Evolutionary conservation across 2,329 filamentous ascomycete genomes (phyloP).

Genomic region (Ascochyta koolunga): DNA sequence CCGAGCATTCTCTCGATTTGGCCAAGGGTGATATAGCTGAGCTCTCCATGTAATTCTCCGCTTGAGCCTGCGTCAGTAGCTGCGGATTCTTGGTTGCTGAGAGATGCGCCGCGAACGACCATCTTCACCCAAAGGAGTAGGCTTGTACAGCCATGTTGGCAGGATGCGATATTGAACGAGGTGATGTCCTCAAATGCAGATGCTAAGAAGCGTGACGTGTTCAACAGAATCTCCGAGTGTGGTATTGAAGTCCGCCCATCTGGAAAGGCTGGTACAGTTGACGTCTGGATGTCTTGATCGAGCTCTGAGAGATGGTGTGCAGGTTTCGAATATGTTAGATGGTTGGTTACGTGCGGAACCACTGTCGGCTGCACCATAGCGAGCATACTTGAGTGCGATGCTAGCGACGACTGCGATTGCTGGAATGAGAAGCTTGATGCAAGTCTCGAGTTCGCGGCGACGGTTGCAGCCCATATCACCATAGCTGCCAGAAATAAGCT

Average conservation of each 20-base stretch:
- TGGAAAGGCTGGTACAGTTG: slow-evolving; percentile 10
- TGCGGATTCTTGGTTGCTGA: slow-evolving; percentile 4
- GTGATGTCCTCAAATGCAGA: slow-evolving; percentile 26
- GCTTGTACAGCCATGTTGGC: slow-evolving; percentile 38
- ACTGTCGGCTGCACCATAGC: neutral
- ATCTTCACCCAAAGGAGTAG: slow-evolving; percentile 44
- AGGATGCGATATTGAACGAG: slow-evolving; percentile 26
- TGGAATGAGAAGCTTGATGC: neutral
- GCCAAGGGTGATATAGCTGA: slow-evolving; percentile 35
- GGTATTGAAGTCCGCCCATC: slow-evolving; percentile 10
- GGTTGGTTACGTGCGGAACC: neutral
- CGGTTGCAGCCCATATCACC: slow-evolving; percentile 45
- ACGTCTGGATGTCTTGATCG: neutral
- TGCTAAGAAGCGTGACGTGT: slow-evolving; percentile 34
- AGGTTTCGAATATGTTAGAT: too few species aligned
- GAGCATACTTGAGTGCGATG: neutral
- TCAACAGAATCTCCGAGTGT: slow-evolving; percentile 27
- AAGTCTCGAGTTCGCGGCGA: slow-evolving; percentile 30
- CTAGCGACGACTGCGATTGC: neutral
- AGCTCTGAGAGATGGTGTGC: neutral
- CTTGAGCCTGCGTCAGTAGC: slow-evolving; percentile 17
- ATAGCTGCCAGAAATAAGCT: slow-evolving; percentile 44
- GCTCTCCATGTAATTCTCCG: slow-evolving; percentile 35
- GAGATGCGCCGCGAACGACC: slow-evolving; percentile 23
- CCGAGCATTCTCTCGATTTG: slow-evolving; percentile 40